phyloP scores from a whole-genome alignment of 2,329 filamentous ascomycete genomes.

The Fusarium sublunatum region DNA sequence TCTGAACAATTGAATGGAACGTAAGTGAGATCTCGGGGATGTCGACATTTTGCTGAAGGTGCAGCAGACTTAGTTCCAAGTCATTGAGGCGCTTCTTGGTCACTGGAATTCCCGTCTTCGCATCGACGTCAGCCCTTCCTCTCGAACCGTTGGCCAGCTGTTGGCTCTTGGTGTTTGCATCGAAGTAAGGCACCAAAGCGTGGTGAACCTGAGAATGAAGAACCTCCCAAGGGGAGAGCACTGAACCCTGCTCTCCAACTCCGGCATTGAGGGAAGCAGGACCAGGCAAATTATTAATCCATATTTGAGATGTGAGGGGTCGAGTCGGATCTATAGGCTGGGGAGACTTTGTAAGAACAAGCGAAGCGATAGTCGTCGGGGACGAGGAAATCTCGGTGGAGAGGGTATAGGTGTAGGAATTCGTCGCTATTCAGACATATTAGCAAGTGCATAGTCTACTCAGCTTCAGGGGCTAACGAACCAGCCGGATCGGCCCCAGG shows the following conservation, averaged over 20 bases:
- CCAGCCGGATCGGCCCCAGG: constrained; percentile 60
- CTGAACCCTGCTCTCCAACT: constrained; percentile 75
- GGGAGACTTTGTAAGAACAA: constrained; percentile 90
- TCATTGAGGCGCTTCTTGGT: constrained; percentile 98
- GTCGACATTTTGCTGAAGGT: constrained; percentile 97
- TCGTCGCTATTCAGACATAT: constrained; percentile 51
- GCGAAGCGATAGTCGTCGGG: constrained; percentile 82
- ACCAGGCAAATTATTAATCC: constrained; percentile 91
- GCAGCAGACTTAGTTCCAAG: constrained; percentile 86
- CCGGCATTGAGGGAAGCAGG: constrained; percentile 75
- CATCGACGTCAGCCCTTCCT: constrained; percentile 84
- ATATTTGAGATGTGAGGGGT: constrained; percentile 87
- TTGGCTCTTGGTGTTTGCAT: constrained; percentile 90
- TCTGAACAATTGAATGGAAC: constrained; percentile 89
- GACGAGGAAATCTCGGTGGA: constrained; percentile 84
- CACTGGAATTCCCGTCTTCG: constrained; percentile 94
- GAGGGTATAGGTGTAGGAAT: constrained; percentile 79
- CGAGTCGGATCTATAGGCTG: constrained; percentile 85
- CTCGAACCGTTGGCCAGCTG: constrained; percentile 73
- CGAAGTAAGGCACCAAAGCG: constrained; percentile 94
- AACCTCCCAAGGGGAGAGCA: constrained; percentile 88
- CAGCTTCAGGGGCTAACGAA: constrained; percentile 47
- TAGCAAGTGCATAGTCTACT: constrained; percentile 11
- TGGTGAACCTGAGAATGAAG: constrained; percentile 92
- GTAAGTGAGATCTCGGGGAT: constrained; percentile 91